phyloP scores from a whole-genome alignment of 768 basidiomycete species.

The Rhodotorula graminis region DNA sequence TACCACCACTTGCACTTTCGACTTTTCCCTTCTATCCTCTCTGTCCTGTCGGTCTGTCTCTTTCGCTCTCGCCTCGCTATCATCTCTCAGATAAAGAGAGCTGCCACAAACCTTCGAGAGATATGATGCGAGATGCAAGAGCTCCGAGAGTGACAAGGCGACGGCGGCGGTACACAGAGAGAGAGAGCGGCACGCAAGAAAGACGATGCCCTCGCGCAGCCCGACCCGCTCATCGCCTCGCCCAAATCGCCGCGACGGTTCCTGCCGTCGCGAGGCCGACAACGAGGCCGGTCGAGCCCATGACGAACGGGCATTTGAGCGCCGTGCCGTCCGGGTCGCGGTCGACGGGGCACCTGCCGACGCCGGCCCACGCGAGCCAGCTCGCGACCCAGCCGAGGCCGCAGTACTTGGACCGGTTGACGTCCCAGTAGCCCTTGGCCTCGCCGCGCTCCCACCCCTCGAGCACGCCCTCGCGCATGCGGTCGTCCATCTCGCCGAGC shows the following conservation, averaged over 20 bases:
- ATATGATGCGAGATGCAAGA: no score
- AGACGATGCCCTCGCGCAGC: not conserved
- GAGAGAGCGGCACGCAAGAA: no score
- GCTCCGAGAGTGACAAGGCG: no score
- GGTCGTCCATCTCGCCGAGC: conserved; percentile 64
- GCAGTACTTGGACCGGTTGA: conserved; percentile 4
- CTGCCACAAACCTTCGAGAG: no score
- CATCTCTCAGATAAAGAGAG: no score
- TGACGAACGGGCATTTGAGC: conserved; percentile 28
- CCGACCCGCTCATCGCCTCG: not conserved
- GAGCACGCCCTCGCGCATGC: conserved; percentile 61
- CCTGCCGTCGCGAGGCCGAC: conserved; percentile 6
- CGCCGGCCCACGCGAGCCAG: not conserved
- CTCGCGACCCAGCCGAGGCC: conserved; percentile 14
- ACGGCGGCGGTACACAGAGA: no score
- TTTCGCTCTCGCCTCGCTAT: no score
- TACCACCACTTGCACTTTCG: not conserved
- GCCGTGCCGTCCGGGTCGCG: conserved; percentile 20
- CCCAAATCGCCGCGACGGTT: not conserved
- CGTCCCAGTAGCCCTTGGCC: conserved; percentile 43
- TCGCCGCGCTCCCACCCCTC: conserved; percentile 75
- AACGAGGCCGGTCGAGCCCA: conserved; percentile 17
- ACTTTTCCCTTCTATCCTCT: no score
- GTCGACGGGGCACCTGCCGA: conserved; percentile 25
- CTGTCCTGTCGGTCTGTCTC: no score